Evolutionary conservation across 805 yeast genomes (phyloP), one percentile per base, ranked within the genome.

Genomic region (Yarrowia osloensis): DNA sequence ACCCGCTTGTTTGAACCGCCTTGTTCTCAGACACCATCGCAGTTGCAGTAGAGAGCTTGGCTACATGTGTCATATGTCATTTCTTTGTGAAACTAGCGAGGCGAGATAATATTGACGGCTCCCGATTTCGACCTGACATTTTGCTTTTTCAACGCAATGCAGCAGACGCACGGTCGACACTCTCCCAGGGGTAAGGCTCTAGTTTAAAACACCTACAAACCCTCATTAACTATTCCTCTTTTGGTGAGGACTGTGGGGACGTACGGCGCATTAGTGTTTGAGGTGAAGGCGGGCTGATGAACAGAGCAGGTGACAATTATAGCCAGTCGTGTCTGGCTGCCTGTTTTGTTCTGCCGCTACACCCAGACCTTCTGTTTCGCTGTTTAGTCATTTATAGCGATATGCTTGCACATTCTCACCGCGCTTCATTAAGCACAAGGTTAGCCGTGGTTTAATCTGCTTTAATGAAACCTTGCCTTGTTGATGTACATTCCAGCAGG

Each of bases 171-270:
- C 42, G 7, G 17, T 17, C 6, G 28, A 44, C 11, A 24, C 28
- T 42, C 29, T 13, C 29, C 29, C 49, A 44, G 49, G 49, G 49
- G 49, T 24, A 44, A 44, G 49, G 29, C 49, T 44, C 19, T 44
- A 22, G 47, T n/a, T 12, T 44, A 12, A 49, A 49, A 29, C 8
- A 15, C 29, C 40, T 50, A 50, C 57, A 50, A 50, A 15, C 57
- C 57, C 28, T 28, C 40, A 50, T 13, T 33, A 7, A 50, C 57
- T 22, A 50, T 50, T 21, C 57, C 57, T 50, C 40, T 50, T 50
- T 50, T 50, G 40, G 28, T 26, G 31, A 11, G 31, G 15, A 47
- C n/a, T 50, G 55, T 50, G 55, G 55, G 55, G 55, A 50, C 9
- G 28, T 13, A 50, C 55, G 55, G 55, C 55, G 55, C 39, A 21